These are phyloP conservation scores for Tolypocladium paradoxum DNA, from an alignment of 2,329 filamentous ascomycete genomes.

Conservation along the genomic window DNA sequence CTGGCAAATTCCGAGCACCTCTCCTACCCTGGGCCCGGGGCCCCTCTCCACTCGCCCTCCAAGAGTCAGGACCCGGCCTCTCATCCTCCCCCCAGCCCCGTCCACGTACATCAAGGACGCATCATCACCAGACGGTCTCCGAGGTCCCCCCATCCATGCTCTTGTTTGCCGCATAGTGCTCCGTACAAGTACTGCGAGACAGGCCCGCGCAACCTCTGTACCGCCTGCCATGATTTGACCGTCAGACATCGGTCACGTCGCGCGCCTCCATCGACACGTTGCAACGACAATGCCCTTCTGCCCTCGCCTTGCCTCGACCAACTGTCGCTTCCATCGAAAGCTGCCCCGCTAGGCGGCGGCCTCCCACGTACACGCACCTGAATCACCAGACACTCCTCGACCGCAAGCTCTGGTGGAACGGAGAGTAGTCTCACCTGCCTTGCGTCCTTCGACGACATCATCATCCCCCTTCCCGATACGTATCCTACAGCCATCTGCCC, in stretches of 20 bases:
- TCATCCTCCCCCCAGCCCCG: background rate
- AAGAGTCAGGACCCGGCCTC: background rate
- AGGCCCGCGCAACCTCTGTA: background rate
- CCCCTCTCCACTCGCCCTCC: background rate
- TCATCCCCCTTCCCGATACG: background rate
- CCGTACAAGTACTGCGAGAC: background rate
- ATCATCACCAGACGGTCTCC: background rate
- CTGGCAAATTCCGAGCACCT: too few species aligned
- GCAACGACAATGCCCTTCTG: constrained; percentile 3
- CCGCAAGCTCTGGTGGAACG: background rate
- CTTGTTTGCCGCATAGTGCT: background rate
- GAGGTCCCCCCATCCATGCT: background rate
- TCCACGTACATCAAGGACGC: background rate
- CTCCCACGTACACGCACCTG: background rate
- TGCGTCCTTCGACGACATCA: background rate
- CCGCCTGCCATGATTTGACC: background rate
- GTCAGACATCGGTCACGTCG: background rate
- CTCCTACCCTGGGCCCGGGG: too few species aligned
- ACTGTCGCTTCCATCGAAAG: constrained; percentile 1
- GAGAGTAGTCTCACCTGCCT: background rate
- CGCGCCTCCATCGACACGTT: background rate
- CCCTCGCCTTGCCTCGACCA: constrained; percentile 1
- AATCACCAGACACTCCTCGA: background rate
- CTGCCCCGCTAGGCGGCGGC: constrained; percentile 1
- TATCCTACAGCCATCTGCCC: background rate